A percentile compares a stretch with the other conserved stretches of the same genome.
phyloP scores from a whole-genome alignment of 2,329 filamentous ascomycete genomes.

The Ceratocystis variospora region DNA sequence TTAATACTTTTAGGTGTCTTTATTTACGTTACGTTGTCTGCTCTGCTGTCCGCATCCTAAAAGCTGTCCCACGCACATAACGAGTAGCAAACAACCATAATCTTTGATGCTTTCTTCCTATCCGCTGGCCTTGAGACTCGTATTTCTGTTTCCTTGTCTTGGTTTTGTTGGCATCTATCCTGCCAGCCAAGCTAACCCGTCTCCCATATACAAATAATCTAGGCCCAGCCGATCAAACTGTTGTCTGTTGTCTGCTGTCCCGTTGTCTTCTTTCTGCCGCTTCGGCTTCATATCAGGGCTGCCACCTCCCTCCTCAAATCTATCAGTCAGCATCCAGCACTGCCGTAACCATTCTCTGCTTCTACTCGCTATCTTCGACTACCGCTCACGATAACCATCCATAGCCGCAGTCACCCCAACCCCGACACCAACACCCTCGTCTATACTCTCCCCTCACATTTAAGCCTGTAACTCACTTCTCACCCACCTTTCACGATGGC shows the following conservation, averaged over 20 bases:
- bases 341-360: neutral
- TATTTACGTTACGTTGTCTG: neutral
- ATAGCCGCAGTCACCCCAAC: too few relatives aligned
- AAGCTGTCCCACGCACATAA: neutral
- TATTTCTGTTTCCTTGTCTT: neutral
- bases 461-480: too few relatives aligned
- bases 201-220: neutral
- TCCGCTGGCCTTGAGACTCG: neutral
- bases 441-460: too few relatives aligned
- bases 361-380: neutral
- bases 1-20: neutral
- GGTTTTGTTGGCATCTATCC: neutral
- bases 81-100: neutral
- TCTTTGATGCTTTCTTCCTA: neutral
- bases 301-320: neutral
- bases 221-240: neutral
- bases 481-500: conserved; percentile 53
- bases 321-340: neutral
- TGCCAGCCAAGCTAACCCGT: neutral
- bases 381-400: neutral
- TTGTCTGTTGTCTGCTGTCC: neutral
- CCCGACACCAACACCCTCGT: too few relatives aligned
- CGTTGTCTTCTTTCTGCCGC: neutral
- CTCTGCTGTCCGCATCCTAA: neutral
- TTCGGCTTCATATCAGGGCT: neutral